These are phyloP conservation scores for Astrocystis sublimbata DNA, from an alignment of 495 filamentous ascomycete species.

Conservation along the genomic window DNA sequence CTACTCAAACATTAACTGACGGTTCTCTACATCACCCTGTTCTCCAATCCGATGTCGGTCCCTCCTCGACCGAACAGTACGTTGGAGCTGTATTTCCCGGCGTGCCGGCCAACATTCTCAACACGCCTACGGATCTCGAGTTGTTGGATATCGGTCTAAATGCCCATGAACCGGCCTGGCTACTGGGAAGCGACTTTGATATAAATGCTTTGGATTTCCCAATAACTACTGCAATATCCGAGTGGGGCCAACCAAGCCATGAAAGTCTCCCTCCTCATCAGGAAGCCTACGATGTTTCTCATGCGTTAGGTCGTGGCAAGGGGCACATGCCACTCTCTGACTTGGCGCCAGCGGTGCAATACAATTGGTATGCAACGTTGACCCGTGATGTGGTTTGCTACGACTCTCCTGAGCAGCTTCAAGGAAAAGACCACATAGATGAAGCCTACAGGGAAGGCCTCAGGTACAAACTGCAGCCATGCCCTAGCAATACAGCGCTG, in stretches of 20 bases:
- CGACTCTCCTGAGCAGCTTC: constrained; percentile 4
- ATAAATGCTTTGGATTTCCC: constrained; percentile 13
- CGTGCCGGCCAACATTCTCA: not conserved
- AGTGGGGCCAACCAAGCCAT: constrained; percentile 7
- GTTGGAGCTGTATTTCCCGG: not conserved
- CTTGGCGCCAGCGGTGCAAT: constrained; percentile 13
- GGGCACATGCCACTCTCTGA: constrained; percentile 13
- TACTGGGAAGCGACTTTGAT: constrained; percentile 12
- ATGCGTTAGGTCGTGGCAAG: constrained; percentile 7
- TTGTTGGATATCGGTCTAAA: constrained; percentile 13
- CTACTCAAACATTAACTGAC: constrained; percentile 5
- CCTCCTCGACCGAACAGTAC: constrained; percentile 1
- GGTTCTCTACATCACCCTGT: not conserved
- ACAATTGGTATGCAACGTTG: constrained; percentile 16
- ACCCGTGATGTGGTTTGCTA: constrained; percentile 14
- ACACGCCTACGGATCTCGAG: constrained; percentile 11
- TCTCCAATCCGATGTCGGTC: constrained; percentile 1
- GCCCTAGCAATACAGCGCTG: constrained; percentile 11
- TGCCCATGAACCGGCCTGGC: constrained; percentile 14
- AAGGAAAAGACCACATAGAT: constrained; percentile 11
- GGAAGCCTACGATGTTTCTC: constrained; percentile 3
- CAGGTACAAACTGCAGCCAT: constrained; percentile 12
- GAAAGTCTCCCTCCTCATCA: constrained; percentile 6
- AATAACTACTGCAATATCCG: constrained; percentile 12
- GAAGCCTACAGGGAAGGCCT: constrained; percentile 18